These are phyloP conservation scores for Wickerhamomyces strasburgensis DNA, from an alignment of 805 yeast genomes.

Conservation along the genomic window DNA sequence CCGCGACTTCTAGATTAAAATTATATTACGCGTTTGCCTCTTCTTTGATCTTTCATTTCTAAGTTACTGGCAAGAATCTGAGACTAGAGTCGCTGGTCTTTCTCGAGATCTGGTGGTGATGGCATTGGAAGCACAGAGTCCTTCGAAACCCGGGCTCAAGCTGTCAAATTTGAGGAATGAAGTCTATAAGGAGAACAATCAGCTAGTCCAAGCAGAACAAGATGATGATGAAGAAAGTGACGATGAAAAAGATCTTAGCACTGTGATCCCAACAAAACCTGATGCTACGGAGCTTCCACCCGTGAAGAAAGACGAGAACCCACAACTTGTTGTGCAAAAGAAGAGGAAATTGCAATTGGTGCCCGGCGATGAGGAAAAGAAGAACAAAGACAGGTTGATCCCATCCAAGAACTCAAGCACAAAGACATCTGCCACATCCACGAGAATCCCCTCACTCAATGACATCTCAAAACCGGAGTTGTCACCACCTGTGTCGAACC, in stretches of 20 bases:
- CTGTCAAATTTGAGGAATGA: too few relatives aligned
- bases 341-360: conserved; percentile 4
- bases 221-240: too few relatives aligned
- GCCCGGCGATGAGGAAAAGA: conserved; percentile 1
- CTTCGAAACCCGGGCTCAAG: too few relatives aligned
- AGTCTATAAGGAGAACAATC: too few relatives aligned
- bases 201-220: too few relatives aligned
- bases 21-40: too few relatives aligned
- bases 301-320: conserved; percentile 1
- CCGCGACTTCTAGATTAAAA: too few relatives aligned
- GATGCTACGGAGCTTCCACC: conserved; percentile 1
- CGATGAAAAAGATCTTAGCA: conserved; percentile 3
- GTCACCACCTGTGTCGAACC: conserved; percentile 9
- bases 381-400: neutral
- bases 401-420: conserved; percentile 2
- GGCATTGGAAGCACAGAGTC: too few relatives aligned
- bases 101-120: too few relatives aligned
- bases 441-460: conserved; percentile 6
- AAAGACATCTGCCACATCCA: neutral
- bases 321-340: conserved; percentile 3
- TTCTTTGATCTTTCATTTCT: too few relatives aligned
- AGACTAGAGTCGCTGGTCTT: too few relatives aligned
- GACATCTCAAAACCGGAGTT: conserved; percentile 8
- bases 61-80: too few relatives aligned
- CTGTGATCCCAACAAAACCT: conserved; percentile 2